Evolutionary conservation across 371 early-diverging fungal genomes (phyloP).

Genomic region (Apophysomyces ossiformis): DNA sequence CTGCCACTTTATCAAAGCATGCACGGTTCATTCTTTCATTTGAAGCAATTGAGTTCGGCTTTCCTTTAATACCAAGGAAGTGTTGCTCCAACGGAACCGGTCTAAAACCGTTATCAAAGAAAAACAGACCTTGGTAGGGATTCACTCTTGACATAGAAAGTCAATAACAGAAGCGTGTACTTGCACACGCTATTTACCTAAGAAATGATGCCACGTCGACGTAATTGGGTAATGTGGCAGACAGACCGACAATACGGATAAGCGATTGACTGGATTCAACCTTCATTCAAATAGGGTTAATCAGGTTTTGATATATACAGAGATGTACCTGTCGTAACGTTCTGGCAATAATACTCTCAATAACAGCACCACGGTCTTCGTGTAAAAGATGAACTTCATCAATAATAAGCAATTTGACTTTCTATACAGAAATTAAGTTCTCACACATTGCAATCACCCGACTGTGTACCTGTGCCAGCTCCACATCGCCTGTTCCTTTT

Average conservation of each 20-base stretch:
- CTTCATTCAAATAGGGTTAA: slow-evolving; percentile 16
- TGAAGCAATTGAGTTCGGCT: slow-evolving; percentile 70
- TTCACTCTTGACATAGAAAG: slow-evolving; percentile 68
- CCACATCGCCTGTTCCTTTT: slow-evolving; percentile 91
- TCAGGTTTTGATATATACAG: neutral
- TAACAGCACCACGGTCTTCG: slow-evolving; percentile 98
- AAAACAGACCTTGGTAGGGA: slow-evolving; percentile 91
- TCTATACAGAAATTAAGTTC: slow-evolving; percentile 25
- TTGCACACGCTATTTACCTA: slow-evolving; percentile 32
- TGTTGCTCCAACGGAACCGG: slow-evolving; percentile 97
- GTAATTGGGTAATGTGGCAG: slow-evolving; percentile 99
- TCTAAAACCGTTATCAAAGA: slow-evolving; percentile 94
- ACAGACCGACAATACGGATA: slow-evolving; percentile 98
- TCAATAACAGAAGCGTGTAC: neutral
- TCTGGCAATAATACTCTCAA: slow-evolving; percentile 98
- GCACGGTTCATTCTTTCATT: slow-evolving; percentile 78
- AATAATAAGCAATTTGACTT: slow-evolving; percentile 91
- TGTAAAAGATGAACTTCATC: slow-evolving; percentile 99
- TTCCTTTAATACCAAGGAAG: slow-evolving; percentile 93
- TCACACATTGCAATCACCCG: neutral
- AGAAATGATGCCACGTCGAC: slow-evolving; percentile 97
- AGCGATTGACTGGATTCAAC: slow-evolving; percentile 91
- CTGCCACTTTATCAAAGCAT: slow-evolving; percentile 86
- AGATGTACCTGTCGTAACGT: slow-evolving; percentile 78
- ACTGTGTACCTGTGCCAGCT: slow-evolving; percentile 75